These are phyloP conservation scores for Grigorovia transvaalensis DNA, from an alignment of 805 yeast genomes.

Conservation along the genomic window DNA sequence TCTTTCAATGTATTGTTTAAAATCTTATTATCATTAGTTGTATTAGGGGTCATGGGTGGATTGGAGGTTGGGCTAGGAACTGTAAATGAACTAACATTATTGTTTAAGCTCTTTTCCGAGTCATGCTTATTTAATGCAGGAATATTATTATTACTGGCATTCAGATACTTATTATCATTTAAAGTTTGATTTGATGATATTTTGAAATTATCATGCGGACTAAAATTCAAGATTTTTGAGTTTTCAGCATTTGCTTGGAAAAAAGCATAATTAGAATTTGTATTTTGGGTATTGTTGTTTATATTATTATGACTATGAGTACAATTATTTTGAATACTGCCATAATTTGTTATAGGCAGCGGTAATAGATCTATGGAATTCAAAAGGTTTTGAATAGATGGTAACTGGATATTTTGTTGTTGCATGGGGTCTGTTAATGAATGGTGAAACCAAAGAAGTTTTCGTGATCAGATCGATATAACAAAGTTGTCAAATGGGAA, in stretches of 20 bases:
- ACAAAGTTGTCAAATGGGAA: too few relatives aligned
- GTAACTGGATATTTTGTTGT: background rate
- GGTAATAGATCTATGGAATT: background rate
- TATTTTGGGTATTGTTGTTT: background rate
- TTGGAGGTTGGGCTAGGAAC: too few relatives aligned
- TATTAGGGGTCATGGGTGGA: too few relatives aligned
- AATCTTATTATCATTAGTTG: background rate
- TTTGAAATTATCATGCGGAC: too few relatives aligned
- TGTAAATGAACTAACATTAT: too few relatives aligned
- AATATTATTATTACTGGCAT: too few relatives aligned
- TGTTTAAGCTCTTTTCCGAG: too few relatives aligned
- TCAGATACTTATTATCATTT: too few relatives aligned
- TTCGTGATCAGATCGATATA: too few relatives aligned
- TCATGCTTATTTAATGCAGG: too few relatives aligned
- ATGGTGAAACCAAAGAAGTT: background rate
- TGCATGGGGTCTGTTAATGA: background rate
- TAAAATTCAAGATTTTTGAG: too few relatives aligned
- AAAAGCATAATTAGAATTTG: background rate
- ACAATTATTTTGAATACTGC: background rate
- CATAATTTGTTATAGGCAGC: background rate
- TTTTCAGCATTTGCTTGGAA: background rate
- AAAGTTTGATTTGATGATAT: background rate
- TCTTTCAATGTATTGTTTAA: background rate
- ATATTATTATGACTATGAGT: background rate
- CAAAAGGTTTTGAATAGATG: slow-evolving; percentile 2